Evolutionary conservation across 108 stramenopile species (phyloP).

Genomic region (Fragilaria radians): DNA sequence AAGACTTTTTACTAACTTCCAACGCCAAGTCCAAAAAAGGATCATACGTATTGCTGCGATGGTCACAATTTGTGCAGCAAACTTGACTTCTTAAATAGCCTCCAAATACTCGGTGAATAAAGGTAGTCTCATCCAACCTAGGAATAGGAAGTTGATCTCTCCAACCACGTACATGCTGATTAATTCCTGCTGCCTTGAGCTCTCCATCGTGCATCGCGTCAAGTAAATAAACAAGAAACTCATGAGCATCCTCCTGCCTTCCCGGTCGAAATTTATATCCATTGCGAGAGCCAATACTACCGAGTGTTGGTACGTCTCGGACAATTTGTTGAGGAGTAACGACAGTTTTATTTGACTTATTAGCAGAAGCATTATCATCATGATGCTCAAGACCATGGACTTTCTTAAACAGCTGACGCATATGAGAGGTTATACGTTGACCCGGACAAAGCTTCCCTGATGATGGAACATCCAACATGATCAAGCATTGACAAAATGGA

Average conservation of each 20-base stretch:
- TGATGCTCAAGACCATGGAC: slow-evolving; percentile 34
- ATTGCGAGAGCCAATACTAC: slow-evolving; percentile 34
- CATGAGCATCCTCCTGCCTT: slow-evolving; percentile 97
- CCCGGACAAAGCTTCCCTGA: too few species aligned
- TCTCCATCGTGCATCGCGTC: slow-evolving; percentile 88
- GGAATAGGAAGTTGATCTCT: slow-evolving; percentile 65
- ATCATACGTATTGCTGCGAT: slow-evolving; percentile 89
- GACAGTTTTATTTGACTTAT: too few species aligned
- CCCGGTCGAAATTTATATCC: slow-evolving; percentile 85
- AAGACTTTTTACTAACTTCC: slow-evolving; percentile 76
- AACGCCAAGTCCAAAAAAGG: slow-evolving; percentile 93
- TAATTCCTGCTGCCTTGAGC: slow-evolving; percentile 67
- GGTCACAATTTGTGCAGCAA: slow-evolving; percentile 74
- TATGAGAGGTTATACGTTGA: slow-evolving; percentile 44
- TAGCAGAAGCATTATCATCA: slow-evolving; percentile 22
- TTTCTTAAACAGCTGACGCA: slow-evolving; percentile 43
- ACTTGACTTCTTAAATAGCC: slow-evolving; percentile 88
- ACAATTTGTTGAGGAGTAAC: slow-evolving; percentile 72
- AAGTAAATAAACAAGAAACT: slow-evolving; percentile 91
- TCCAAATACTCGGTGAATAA: slow-evolving; percentile 90
- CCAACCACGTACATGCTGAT: slow-evolving; percentile 71
- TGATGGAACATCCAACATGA: too few species aligned
- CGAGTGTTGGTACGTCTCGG: slow-evolving; percentile 50
- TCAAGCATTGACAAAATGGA: slow-evolving; percentile 75
- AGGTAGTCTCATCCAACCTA: slow-evolving; percentile 86